A percentile compares a stretch with the other conserved stretches of the same genome.
Evolutionary conservation across 202 grass and related monocot genomes (phyloP).

Genomic region (Panicum hallii): DNA sequence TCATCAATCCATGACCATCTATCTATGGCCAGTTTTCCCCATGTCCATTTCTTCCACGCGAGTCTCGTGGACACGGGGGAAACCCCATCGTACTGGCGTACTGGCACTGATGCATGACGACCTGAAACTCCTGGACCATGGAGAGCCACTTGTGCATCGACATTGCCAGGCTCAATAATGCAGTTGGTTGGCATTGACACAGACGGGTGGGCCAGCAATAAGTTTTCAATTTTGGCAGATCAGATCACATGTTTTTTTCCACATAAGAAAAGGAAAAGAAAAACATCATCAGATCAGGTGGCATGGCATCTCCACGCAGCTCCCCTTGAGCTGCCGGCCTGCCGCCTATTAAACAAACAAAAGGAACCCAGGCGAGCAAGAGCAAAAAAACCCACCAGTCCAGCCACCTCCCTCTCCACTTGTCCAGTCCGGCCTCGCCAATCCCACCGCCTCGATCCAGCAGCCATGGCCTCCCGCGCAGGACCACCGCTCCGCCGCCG

Average conservation of each 20-base stretch:
- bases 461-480: slow-evolving; percentile 32
- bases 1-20: no score
- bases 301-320: neutral
- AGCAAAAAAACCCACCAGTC: neutral
- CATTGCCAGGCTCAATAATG: neutral
- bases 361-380: neutral
- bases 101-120: neutral
- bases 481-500: neutral
- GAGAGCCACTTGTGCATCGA: neutral
- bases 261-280: neutral
- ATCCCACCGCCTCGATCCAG: neutral
- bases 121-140: neutral
- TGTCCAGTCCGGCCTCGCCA: neutral
- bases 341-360: no score
- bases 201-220: neutral
- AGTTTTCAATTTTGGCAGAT: slow-evolving; percentile 23
- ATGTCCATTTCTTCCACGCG: neutral
- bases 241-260: neutral
- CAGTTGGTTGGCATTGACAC: neutral
- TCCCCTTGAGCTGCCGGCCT: neutral
- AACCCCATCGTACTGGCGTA: neutral
- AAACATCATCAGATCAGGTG: neutral
- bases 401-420: neutral
- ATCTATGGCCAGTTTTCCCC: neutral
- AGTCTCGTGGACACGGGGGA: neutral